Percentiles rank a stretch among this genome's conserved stretches.
Conservation (phyloP, 225 moss, liverwort and hornwort genomes). For the Anthoceros angustus region DNA sequence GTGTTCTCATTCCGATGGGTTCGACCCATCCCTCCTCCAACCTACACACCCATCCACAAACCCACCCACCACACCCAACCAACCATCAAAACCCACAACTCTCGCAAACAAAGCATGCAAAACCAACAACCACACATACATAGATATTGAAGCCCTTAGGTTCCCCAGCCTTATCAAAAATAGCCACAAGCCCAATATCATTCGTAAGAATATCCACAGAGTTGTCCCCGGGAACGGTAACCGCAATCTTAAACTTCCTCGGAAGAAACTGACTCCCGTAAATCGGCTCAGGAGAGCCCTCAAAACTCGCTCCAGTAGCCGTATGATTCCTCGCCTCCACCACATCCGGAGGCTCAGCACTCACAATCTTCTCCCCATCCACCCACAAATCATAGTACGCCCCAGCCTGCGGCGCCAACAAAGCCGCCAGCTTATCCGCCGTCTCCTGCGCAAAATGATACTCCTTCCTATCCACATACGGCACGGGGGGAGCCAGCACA, state of each 20-base stretch:
- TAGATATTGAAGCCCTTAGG: conserved; percentile 73
- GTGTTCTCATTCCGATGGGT: conserved; percentile 62
- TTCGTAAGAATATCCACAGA: conserved; percentile 76
- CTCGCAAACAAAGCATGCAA: not conserved
- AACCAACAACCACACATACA: conserved; percentile 22
- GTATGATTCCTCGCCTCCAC: conserved; percentile 56
- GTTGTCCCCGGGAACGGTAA: conserved; percentile 87
- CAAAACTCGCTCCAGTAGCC: conserved; percentile 59
- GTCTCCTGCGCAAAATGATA: conserved; percentile 69
- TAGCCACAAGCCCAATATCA: conserved; percentile 69
- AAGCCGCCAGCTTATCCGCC: conserved; percentile 52
- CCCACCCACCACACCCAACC: not conserved
- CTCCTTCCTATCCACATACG: conserved; percentile 45
- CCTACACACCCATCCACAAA: conserved; percentile 18
- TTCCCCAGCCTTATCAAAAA: conserved; percentile 53
- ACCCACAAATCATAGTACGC: conserved; percentile 88
- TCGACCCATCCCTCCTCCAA: conserved; percentile 89
- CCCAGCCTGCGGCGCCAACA: conserved; percentile 83
- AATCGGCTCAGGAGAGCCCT: conserved; percentile 73
- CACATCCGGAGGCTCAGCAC: conserved; percentile 60
- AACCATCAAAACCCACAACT: not conserved
- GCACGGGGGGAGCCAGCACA: conserved; percentile 72
- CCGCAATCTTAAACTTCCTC: conserved; percentile 84
- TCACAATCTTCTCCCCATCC: conserved; percentile 67
- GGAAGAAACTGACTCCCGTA: conserved; percentile 72